phyloP scores from a whole-genome alignment of 2,329 filamentous ascomycete genomes.

The Epichloe festucae region DNA sequence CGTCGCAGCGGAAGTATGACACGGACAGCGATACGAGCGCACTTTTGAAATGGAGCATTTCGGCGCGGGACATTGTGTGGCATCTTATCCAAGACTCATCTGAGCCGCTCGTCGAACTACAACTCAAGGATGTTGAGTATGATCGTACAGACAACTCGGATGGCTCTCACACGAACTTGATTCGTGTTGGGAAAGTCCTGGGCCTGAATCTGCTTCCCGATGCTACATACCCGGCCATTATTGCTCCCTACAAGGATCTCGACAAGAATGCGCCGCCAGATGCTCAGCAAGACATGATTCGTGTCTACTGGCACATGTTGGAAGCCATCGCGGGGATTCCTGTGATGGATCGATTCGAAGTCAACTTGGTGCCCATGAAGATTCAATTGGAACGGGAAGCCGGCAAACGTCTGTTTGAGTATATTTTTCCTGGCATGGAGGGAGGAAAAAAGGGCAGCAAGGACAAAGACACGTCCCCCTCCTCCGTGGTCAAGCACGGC shows the following conservation, averaged over 20 bases:
- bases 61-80: conserved; percentile 94
- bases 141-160: conserved; percentile 95
- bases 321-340: conserved; percentile 96
- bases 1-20: conserved; percentile 81
- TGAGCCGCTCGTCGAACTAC: conserved; percentile 82
- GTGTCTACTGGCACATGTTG: conserved; percentile 95
- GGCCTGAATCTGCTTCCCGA: conserved; percentile 83
- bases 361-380: conserved; percentile 84
- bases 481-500: conserved; percentile 38
- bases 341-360: conserved; percentile 93
- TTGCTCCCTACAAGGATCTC: conserved; percentile 72
- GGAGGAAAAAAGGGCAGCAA: conserved; percentile 39
- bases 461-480: conserved; percentile 49
- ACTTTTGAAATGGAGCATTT: conserved; percentile 80
- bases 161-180: conserved; percentile 85
- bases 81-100: conserved; percentile 80
- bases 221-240: conserved; percentile 91
- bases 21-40: conserved; percentile 57
- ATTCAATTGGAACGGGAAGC: conserved; percentile 88
- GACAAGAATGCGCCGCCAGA: conserved; percentile 32
- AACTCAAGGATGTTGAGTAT: conserved; percentile 81
- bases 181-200: conserved; percentile 77
- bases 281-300: conserved; percentile 63
- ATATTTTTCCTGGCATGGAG: conserved; percentile 83
- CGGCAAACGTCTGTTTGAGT: conserved; percentile 87